Evolutionary conservation across 2,329 filamentous ascomycete species (phyloP).

Genomic region (Hypoxylon sp.): DNA sequence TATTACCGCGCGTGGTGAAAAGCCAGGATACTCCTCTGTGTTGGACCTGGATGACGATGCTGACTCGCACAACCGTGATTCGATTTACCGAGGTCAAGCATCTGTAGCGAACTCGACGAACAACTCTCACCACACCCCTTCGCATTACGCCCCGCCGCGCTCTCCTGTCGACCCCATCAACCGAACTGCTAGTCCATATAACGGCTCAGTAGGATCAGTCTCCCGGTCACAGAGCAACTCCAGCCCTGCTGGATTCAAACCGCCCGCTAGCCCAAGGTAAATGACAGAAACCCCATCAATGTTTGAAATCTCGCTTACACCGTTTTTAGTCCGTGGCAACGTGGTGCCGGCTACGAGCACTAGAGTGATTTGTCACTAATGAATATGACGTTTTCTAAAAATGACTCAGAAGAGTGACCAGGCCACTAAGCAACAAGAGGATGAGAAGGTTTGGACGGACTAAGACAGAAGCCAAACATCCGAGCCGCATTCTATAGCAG

Average conservation of each 20-base stretch:
- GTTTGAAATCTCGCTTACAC: slow-evolving; percentile 28
- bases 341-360: slow-evolving; percentile 61
- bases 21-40: slow-evolving; percentile 63
- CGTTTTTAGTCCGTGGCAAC: slow-evolving; percentile 57
- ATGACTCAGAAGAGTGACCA: background rate
- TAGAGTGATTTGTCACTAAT: slow-evolving; percentile 8
- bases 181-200: slow-evolving; percentile 45
- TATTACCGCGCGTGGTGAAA: slow-evolving; percentile 87
- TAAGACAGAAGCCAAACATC: no score
- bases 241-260: slow-evolving; percentile 41
- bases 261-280: slow-evolving; percentile 50
- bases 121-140: slow-evolving; percentile 42
- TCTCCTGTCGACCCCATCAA: slow-evolving; percentile 57
- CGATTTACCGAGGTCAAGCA: slow-evolving; percentile 57
- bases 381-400: slow-evolving; percentile 1
- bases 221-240: slow-evolving; percentile 49
- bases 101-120: slow-evolving; percentile 34
- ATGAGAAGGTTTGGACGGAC: no score
- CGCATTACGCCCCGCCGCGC: slow-evolving; percentile 49
- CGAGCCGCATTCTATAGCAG: background rate
- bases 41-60: slow-evolving; percentile 77
- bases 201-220: slow-evolving; percentile 38
- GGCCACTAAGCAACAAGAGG: no score
- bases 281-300: slow-evolving; percentile 37
- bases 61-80: slow-evolving; percentile 70